A percentile compares a stretch with the other conserved stretches of the same genome.
Conservation (phyloP, 2,329 filamentous ascomycete species). For the Neonectria sp. region DNA sequence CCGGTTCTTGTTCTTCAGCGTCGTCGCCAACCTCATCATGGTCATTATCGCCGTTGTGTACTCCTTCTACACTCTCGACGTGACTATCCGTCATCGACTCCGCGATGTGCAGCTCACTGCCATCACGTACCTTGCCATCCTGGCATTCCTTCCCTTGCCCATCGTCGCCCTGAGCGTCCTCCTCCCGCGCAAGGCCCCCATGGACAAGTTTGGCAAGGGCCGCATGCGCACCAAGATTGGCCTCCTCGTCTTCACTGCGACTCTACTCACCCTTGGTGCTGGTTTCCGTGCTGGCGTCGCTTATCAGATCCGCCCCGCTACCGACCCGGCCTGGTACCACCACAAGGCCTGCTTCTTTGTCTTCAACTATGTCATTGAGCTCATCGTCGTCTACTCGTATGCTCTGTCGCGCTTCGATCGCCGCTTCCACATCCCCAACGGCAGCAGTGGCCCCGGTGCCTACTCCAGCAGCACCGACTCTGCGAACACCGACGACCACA, state of each 20-base stretch:
- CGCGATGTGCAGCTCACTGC: slow-evolving; percentile 77
- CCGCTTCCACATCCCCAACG: slow-evolving; percentile 82
- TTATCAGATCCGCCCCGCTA: slow-evolving; percentile 66
- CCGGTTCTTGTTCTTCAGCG: slow-evolving; percentile 69
- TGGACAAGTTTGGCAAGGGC: slow-evolving; percentile 72
- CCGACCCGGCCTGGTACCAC: slow-evolving; percentile 78
- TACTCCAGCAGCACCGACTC: slow-evolving; percentile 52
- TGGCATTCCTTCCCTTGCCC: slow-evolving; percentile 75
- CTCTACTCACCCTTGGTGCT: slow-evolving; percentile 78
- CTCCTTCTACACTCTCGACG: slow-evolving; percentile 76
- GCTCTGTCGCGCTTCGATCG: slow-evolving; percentile 78
- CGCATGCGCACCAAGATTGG: slow-evolving; percentile 76
- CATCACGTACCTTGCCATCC: slow-evolving; percentile 71
- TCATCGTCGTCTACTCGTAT: slow-evolving; percentile 78
- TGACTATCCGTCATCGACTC: slow-evolving; percentile 64
- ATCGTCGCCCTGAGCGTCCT: slow-evolving; percentile 67
- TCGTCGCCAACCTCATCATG: slow-evolving; percentile 74
- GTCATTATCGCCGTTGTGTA: slow-evolving; percentile 76
- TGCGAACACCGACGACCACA: slow-evolving; percentile 22
- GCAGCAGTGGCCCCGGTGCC: slow-evolving; percentile 71
- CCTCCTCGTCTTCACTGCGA: slow-evolving; percentile 72
- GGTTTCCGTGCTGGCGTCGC: slow-evolving; percentile 75
- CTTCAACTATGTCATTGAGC: slow-evolving; percentile 83
- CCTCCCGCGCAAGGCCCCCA: slow-evolving; percentile 60
- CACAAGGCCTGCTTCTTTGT: slow-evolving; percentile 82